Evolutionary conservation across 2,329 filamentous ascomycete genomes (phyloP).

Genomic region (Sporothrix variecibatus): DNA sequence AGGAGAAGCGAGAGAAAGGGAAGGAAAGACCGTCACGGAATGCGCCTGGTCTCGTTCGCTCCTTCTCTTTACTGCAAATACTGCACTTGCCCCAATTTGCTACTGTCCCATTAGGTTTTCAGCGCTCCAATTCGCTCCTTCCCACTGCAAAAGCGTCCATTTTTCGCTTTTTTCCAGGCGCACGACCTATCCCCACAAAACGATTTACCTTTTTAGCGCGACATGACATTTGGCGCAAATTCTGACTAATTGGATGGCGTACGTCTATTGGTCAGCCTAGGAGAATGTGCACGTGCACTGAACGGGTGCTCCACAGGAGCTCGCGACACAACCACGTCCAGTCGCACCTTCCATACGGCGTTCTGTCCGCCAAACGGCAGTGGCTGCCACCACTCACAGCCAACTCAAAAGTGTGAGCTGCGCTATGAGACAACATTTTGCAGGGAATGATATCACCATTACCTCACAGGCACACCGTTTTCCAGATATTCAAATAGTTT

Average conservation of each 20-base stretch:
- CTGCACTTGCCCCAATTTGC: neutral
- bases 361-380: neutral
- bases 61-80: neutral
- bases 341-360: neutral
- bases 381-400: neutral
- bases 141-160: neutral
- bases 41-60: slow-evolving; percentile 16
- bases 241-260: neutral
- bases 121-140: slow-evolving; percentile 13
- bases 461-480: neutral
- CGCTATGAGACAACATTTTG: neutral
- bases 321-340: neutral
- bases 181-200: slow-evolving; percentile 8
- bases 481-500: no score
- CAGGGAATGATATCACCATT: neutral
- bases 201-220: slow-evolving; percentile 15
- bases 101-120: neutral
- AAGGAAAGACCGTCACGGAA: slow-evolving; percentile 10
- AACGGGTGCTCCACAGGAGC: slow-evolving; percentile 1
- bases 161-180: slow-evolving; percentile 12
- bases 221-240: neutral
- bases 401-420: neutral
- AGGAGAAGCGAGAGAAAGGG: slow-evolving; percentile 15
- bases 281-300: slow-evolving; percentile 15
- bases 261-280: neutral